A percentile compares a stretch with the other conserved stretches of the same genome.
These are phyloP conservation scores for Trametes villosa DNA, from an alignment of 768 basidiomycete species.

Conservation along the genomic window DNA sequence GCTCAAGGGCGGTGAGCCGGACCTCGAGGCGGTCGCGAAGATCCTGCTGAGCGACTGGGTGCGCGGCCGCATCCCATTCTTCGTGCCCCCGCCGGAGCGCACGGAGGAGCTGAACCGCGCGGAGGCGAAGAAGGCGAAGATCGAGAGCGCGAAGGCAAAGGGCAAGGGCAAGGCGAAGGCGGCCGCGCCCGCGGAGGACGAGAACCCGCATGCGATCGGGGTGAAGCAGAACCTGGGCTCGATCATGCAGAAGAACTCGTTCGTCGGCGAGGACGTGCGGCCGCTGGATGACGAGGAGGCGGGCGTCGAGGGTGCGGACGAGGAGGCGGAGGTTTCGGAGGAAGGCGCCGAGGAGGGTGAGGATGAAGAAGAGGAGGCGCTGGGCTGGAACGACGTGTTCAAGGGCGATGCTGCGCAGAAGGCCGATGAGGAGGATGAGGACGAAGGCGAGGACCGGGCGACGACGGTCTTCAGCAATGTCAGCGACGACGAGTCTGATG, in stretches of 20 bases:
- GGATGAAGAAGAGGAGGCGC: slow-evolving; percentile 49
- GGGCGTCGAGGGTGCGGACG: slow-evolving; percentile 44
- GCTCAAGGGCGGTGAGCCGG: slow-evolving; percentile 93
- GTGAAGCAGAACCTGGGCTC: slow-evolving; percentile 87
- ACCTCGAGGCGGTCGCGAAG: slow-evolving; percentile 89
- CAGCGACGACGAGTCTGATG: slow-evolving; percentile 24
- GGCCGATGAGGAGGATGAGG: slow-evolving; percentile 10
- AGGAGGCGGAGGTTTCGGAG: slow-evolving; percentile 44
- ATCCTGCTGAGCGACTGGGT: slow-evolving; percentile 98
- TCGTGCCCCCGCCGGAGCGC: slow-evolving; percentile 88
- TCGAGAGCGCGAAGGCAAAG: slow-evolving; percentile 46
- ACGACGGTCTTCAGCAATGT: slow-evolving; percentile 26
- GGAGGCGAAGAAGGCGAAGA: slow-evolving; percentile 54
- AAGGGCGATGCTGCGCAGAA: slow-evolving; percentile 43
- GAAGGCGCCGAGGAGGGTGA: slow-evolving; percentile 39
- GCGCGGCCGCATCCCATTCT: slow-evolving; percentile 95
- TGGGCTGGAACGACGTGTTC: slow-evolving; percentile 91
- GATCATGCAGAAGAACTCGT: slow-evolving; percentile 88
- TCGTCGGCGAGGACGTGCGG: slow-evolving; percentile 82
- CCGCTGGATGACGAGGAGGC: slow-evolving; percentile 53
- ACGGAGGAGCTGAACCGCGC: slow-evolving; percentile 68
- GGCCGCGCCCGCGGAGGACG: slow-evolving; percentile 40
- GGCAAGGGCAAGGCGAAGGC: slow-evolving; percentile 59
- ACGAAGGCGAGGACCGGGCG: slow-evolving; percentile 33
- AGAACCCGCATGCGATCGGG: slow-evolving; percentile 51